These are phyloP conservation scores for Cylindrodendrum hubeiense DNA, from an alignment of 2,329 filamentous ascomycete genomes.

Conservation along the genomic window DNA sequence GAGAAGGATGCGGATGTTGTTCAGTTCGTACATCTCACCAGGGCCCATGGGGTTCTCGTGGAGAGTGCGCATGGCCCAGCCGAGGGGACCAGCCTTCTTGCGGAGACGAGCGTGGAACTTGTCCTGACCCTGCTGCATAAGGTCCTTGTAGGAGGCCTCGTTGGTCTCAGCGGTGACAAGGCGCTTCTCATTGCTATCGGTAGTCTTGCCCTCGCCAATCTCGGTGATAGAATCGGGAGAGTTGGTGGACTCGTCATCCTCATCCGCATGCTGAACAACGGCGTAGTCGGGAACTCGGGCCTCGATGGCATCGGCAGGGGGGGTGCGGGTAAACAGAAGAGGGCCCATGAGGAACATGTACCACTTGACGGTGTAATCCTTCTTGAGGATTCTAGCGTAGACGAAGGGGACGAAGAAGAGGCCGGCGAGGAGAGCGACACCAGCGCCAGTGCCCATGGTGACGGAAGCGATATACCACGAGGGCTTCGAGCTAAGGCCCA, in stretches of 20 bases:
- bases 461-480: slow-evolving; percentile 75
- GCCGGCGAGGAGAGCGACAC: slow-evolving; percentile 69
- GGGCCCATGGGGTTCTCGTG: slow-evolving; percentile 78
- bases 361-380: slow-evolving; percentile 74
- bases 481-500: slow-evolving; percentile 62
- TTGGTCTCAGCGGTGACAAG: slow-evolving; percentile 49
- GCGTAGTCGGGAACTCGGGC: slow-evolving; percentile 80
- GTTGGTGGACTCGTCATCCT: slow-evolving; percentile 55
- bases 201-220: slow-evolving; percentile 53
- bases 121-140: slow-evolving; percentile 67
- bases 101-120: slow-evolving; percentile 73
- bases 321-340: slow-evolving; percentile 70
- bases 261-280: slow-evolving; percentile 75
- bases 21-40: slow-evolving; percentile 78
- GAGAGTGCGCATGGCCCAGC: slow-evolving; percentile 84
- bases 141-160: slow-evolving; percentile 71
- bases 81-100: slow-evolving; percentile 73
- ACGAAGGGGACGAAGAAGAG: slow-evolving; percentile 82
- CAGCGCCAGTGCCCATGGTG: slow-evolving; percentile 73
- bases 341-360: slow-evolving; percentile 74
- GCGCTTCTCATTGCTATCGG: slow-evolving; percentile 55
- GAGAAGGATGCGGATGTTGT: slow-evolving; percentile 73
- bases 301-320: slow-evolving; percentile 62
- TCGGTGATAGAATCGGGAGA: slow-evolving; percentile 32
- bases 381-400: slow-evolving; percentile 75